Percentiles rank a stretch among this genome's conserved stretches.
phyloP scores from a whole-genome alignment of 2,329 filamentous ascomycete species.

The Cryoendolithus antarcticus region DNA sequence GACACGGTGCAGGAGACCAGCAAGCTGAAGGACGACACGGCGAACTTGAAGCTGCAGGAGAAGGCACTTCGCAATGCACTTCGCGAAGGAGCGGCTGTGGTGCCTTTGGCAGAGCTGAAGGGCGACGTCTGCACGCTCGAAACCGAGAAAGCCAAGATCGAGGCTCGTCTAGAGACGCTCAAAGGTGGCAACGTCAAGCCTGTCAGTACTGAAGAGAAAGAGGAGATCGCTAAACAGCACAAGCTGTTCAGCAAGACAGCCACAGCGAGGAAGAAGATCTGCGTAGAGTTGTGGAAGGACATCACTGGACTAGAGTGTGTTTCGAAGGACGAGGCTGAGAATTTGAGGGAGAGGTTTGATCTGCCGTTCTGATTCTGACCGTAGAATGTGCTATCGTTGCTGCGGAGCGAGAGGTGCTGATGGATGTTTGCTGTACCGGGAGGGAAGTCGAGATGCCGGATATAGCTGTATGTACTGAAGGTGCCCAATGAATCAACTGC shows the following conservation, averaged over 20 bases:
- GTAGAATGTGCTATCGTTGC: background rate
- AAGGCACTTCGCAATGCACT: constrained; percentile 38
- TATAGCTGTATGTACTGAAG: background rate
- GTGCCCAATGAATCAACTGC: no score
- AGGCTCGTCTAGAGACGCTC: constrained; percentile 29
- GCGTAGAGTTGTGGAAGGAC: constrained; percentile 37
- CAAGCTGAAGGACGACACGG: constrained; percentile 33
- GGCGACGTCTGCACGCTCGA: constrained; percentile 32
- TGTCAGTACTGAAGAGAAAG: constrained; percentile 37
- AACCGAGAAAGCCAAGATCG: constrained; percentile 30
- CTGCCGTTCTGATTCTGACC: constrained; percentile 11
- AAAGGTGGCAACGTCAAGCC: constrained; percentile 31
- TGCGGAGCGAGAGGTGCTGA: background rate
- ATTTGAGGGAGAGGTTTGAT: constrained; percentile 26
- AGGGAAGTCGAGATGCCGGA: background rate
- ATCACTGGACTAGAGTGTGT: constrained; percentile 32
- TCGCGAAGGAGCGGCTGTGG: constrained; percentile 32
- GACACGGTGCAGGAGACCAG: constrained; percentile 38
- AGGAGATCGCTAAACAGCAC: constrained; percentile 34
- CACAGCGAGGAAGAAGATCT: constrained; percentile 35
- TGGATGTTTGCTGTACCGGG: background rate
- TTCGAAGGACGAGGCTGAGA: constrained; percentile 32
- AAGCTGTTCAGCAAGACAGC: constrained; percentile 30
- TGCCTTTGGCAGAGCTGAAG: constrained; percentile 40
- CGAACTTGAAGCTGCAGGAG: constrained; percentile 32